Evolutionary conservation across 805 yeast genomes (phyloP).

Genomic region (Cyberlindnera euphorbiae): DNA sequence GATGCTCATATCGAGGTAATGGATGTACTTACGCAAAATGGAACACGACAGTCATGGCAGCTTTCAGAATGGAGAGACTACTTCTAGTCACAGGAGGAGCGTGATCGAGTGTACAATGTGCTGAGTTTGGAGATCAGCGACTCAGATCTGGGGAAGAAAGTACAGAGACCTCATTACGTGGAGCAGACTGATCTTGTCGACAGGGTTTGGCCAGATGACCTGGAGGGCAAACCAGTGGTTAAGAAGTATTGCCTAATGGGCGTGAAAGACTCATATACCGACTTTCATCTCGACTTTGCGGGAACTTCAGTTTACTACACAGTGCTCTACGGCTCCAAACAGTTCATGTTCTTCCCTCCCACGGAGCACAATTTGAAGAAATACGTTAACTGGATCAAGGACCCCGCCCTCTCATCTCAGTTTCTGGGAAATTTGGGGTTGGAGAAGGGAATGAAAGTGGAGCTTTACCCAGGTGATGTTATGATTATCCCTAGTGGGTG

Average conservation of each 20-base stretch:
- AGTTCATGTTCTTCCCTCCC: constrained; percentile 78
- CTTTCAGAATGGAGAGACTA: constrained; percentile 73
- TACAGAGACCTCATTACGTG: constrained; percentile 65
- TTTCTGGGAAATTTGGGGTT: constrained; percentile 58
- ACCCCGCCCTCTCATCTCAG: constrained; percentile 51
- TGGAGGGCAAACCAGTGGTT: constrained; percentile 46
- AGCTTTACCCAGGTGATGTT: constrained; percentile 60
- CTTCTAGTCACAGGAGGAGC: constrained; percentile 39
- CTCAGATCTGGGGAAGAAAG: constrained; percentile 38
- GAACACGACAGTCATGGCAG: constrained; percentile 51
- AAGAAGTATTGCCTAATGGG: constrained; percentile 84
- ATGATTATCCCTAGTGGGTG: constrained; percentile 87
- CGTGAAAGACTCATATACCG: constrained; percentile 74
- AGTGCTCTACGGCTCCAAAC: constrained; percentile 67
- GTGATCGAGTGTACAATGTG: constrained; percentile 74
- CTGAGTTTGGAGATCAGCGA: constrained; percentile 75
- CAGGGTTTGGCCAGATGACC: constrained; percentile 48
- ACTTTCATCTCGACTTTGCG: constrained; percentile 88
- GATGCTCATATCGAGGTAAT: constrained; percentile 70
- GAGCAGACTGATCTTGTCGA: constrained; percentile 63
- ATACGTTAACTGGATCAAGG: constrained; percentile 70
- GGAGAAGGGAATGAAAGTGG: constrained; percentile 49
- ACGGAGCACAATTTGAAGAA: constrained; percentile 53
- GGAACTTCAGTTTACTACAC: constrained; percentile 92
- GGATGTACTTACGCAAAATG: constrained; percentile 83